Conservation (phyloP, 176 grass and related monocot species). For the Triticum dicoccoides region DNA sequence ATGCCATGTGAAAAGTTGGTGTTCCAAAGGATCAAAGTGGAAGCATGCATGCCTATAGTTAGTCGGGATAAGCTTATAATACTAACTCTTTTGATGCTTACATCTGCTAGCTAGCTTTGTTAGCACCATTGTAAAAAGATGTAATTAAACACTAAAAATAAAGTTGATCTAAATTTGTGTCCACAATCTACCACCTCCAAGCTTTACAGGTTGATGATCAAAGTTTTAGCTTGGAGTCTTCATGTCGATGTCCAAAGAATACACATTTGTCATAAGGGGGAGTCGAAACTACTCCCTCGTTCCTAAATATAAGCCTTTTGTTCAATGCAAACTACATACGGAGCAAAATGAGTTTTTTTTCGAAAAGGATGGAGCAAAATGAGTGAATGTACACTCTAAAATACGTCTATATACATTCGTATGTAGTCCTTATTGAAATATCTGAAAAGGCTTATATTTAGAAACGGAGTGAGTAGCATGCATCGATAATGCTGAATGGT, state of each 20-base stretch:
- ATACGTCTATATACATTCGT: too few species aligned
- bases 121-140: neutral
- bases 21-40: neutral
- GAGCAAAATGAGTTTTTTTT: too few species aligned
- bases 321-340: too few species aligned
- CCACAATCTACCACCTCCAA: neutral
- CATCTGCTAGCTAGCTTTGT: neutral
- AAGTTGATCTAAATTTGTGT: neutral
- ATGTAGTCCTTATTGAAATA: too few species aligned
- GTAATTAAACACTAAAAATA: neutral
- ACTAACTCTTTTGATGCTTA: neutral
- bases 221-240: neutral
- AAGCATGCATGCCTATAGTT: neutral
- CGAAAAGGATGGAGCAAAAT: too few species aligned
- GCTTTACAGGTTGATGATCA: neutral
- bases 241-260: neutral
- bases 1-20: slow-evolving; percentile 5
- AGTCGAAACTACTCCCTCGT: too few species aligned
- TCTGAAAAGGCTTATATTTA: too few species aligned
- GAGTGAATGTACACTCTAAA: too few species aligned
- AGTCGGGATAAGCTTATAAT: neutral
- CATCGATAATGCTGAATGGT: neutral
- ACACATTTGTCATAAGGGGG: neutral
- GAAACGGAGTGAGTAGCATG: neutral
- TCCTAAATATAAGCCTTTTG: too few species aligned